Evolutionary conservation across 305 asterid species (phyloP).

Genomic region (Fraxinus angustifolia): DNA sequence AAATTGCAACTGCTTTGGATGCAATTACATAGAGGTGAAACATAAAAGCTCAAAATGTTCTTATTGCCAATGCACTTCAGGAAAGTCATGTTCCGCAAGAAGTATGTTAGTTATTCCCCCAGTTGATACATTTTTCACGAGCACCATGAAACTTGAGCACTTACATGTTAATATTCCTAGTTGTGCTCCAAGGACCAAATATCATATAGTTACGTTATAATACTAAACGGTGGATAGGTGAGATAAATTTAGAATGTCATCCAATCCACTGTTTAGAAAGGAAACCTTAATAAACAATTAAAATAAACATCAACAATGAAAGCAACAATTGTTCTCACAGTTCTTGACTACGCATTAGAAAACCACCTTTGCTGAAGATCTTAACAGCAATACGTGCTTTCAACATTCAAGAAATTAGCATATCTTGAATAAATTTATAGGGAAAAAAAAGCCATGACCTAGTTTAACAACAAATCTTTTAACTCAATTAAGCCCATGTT

Average conservation of each 20-base stretch:
- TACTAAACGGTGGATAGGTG: not conserved
- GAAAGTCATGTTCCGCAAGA: not conserved
- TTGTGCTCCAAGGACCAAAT: not conserved
- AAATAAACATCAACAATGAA: not conserved
- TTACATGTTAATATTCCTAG: not conserved
- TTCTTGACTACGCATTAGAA: not conserved
- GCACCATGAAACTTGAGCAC: not conserved
- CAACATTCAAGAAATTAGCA: not conserved
- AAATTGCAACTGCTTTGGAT: constrained; percentile 5
- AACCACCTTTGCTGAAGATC: not conserved
- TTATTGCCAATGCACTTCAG: not conserved
- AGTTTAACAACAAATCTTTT: not conserved
- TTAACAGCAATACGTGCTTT: not conserved
- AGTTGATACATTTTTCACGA: not conserved
- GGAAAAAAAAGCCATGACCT: not conserved
- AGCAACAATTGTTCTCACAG: not conserved
- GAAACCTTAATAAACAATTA: too few relatives aligned
- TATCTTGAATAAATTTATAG: not conserved
- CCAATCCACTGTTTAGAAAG: too few relatives aligned
- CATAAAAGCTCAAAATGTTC: not conserved
- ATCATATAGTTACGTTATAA: not conserved
- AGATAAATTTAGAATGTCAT: too few relatives aligned
- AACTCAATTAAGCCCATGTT: not conserved
- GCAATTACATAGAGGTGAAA: not conserved
- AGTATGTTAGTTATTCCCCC: not conserved